Evolutionary conservation across 441 rosid genomes (phyloP).

Genomic region (Metrosideros polymorpha): DNA sequence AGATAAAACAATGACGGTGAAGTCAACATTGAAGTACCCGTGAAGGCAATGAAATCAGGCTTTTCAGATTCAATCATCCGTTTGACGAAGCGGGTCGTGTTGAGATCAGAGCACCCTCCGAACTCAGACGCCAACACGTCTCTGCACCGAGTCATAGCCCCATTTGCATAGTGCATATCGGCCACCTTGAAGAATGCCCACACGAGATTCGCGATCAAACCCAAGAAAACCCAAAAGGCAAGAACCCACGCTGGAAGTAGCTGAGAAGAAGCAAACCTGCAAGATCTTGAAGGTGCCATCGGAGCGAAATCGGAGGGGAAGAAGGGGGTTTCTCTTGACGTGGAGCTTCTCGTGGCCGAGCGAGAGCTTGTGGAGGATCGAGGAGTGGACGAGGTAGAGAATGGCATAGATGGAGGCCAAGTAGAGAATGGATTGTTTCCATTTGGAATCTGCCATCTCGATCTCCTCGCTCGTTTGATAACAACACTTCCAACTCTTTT

Average conservation of each 20-base stretch:
- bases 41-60: conserved; percentile 80
- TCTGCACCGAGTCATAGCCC: conserved; percentile 57
- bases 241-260: background rate
- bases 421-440: conserved; percentile 35
- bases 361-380: conserved; percentile 25
- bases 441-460: conserved; percentile 18
- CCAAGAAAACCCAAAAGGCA: background rate
- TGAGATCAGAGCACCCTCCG: conserved; percentile 68
- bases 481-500: background rate
- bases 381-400: conserved; percentile 33
- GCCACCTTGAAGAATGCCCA: conserved; percentile 35
- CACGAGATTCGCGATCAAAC: background rate
- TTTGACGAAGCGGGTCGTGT: conserved; percentile 62
- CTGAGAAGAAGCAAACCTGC: conserved; percentile 33
- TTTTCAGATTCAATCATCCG: conserved; percentile 62
- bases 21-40: conserved; percentile 29
- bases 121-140: conserved; percentile 58
- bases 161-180: conserved; percentile 88
- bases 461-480: background rate
- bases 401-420: conserved; percentile 21
- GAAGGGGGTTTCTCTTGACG: conserved; percentile 44
- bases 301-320: conserved; percentile 65
- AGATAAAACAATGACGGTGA: background rate
- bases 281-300: conserved; percentile 92
- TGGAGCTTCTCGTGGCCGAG: conserved; percentile 29